Base-by-base conservation (phyloP, 83 land plant species). In the Diphasiastrum complanatum region DNA sequence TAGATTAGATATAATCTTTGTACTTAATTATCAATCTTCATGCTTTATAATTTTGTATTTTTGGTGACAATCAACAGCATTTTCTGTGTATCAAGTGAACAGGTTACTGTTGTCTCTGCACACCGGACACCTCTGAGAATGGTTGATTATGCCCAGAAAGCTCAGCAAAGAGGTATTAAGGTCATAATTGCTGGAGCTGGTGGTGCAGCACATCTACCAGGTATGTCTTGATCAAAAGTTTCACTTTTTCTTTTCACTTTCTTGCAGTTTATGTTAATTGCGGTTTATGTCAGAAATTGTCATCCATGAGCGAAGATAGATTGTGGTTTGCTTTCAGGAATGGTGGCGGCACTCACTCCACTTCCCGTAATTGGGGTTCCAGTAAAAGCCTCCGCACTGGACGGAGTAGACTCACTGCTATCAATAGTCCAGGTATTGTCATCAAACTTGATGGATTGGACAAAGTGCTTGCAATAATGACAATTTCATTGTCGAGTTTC, bases 141-240 rank as follows among this genome's bases (percentile, higher is more conserved):
- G 98, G 76, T 78, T 51, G 61, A 72, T 14, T 92, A 77, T 79
- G 95, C 98, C 8, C 47, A 63, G 37, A 71, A 76, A 45, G 98
- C 98, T 33, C 82, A 65, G 47, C 57, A 75, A 38, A 79, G 84
- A 50, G 98, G 98, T 4, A 52, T 89, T 45, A 74, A 79, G 49
- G 71, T 93, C 28, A 85, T 93, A 35, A 89, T 93, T 67, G 98
- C 98, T 26, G 96, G 96, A 43, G 96, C 98, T 58, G 98, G 98
- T 61, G 98, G 98, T 61, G 98, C 98, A 24, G 96, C 98, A 22
- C 98, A 93, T 49, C 56, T 93, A 38, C 98, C 98, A 64, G 98
- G 95, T 79, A 32, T 11, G 19, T 35, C 34, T 27, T 27, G 0
- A 41, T 50, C 52, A 50, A 50, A 8, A 18, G 18, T 18, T 10